Base-by-base conservation (phyloP, 768 basidiomycete species). In the Antrodiella citrinella region DNA sequence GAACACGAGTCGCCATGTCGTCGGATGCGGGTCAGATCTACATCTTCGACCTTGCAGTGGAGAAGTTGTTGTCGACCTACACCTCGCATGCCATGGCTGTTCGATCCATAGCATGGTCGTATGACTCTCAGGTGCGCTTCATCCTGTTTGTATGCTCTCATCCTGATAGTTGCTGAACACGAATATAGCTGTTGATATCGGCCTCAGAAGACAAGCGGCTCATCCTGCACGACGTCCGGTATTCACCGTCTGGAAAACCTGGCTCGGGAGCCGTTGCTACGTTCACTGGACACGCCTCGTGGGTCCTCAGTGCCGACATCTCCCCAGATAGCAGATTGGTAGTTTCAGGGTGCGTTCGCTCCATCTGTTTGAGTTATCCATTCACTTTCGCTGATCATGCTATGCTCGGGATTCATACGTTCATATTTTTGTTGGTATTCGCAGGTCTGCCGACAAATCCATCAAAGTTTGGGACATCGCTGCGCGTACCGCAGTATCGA, bases 181-280 rank as follows among this genome's bases (percentile, higher is more conserved):
- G n/a, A n/a, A n/a, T 22, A 4, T 30, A 96, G 92, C 75, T 91
- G 47, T 74, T 97, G 2, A 71, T 93, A 47, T 92, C 90, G 40
- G 93, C 86, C 2, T 94, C 91, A 2, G 93, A 97, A 64, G 93
- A 95, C 67, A 91, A 91, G 65, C 81, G 89, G 15, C 82, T 97
- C 51, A 83, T 91, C 48, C 67, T 95, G 44, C 91, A 95, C 65
- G 93, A 97, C 62, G 87, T 93, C 13, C 83, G 93, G 49, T 73
- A 77, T n/a, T 72, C 83, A 1, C 58, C 76, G 4, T 73, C 79
- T 3, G 72, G 78, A 15, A 76, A 74, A 51, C 70, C 72, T 41
- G 84, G 90, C 4, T 76, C 78, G 18, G 85, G 87, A 38, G 84
- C 85, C 1, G 90, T 94, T 18, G 90, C 93, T 12, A 82, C 90